phyloP scores from a whole-genome alignment of 306 rosid species.

The Quercus cerris region DNA sequence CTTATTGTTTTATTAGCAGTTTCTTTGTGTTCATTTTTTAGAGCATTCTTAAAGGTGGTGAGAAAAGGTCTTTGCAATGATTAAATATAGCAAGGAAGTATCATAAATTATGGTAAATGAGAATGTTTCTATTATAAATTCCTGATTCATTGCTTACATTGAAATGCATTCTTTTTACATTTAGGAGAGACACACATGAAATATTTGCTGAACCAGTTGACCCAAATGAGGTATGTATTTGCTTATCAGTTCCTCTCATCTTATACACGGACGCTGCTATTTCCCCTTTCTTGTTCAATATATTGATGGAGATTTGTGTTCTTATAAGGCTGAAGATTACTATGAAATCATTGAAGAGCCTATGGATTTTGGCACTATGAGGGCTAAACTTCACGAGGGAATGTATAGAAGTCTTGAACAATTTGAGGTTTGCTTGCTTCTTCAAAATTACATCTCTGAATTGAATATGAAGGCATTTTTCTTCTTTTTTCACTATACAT shows the following conservation, averaged over 20 bases:
- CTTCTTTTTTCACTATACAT: neutral
- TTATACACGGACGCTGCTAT: neutral
- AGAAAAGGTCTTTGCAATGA: neutral
- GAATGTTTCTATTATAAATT: neutral
- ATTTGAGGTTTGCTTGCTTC: slow-evolving; percentile 56
- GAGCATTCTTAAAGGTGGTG: neutral
- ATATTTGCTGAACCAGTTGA: slow-evolving; percentile 78
- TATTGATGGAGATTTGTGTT: slow-evolving; percentile 13
- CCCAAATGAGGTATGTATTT: slow-evolving; percentile 48
- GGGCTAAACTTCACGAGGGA: slow-evolving; percentile 77
- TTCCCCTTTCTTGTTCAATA: neutral
- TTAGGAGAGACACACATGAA: slow-evolving; percentile 60
- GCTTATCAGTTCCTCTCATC: neutral
- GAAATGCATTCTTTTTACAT: slow-evolving; percentile 2
- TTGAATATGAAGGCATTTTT: neutral
- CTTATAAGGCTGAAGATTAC: slow-evolving; percentile 58
- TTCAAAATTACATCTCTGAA: neutral
- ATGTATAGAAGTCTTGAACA: slow-evolving; percentile 51
- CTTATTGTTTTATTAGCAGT: neutral
- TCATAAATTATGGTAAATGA: neutral
- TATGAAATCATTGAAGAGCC: slow-evolving; percentile 53
- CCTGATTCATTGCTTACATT: neutral
- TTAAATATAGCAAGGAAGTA: neutral
- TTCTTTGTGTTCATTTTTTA: neutral
- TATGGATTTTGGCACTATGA: slow-evolving; percentile 84